phyloP scores from a whole-genome alignment of 176 grass and related monocot species.

The Calamus simplicifolius region DNA sequence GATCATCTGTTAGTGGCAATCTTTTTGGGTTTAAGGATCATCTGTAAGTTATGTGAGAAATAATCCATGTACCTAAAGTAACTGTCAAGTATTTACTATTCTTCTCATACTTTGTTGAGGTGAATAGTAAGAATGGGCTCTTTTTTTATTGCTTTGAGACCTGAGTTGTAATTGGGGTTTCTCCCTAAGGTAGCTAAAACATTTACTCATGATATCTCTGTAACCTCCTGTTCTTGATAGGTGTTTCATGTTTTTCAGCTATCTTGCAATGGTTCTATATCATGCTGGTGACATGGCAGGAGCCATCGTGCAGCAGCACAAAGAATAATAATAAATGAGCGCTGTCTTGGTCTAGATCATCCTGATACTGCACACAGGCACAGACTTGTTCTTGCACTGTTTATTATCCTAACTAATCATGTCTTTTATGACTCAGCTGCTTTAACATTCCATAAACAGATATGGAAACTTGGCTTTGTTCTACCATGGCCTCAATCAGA shows the following conservation, averaged over 20 bases:
- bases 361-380: constrained; percentile 98
- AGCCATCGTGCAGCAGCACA: constrained; percentile 95
- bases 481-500: constrained; percentile 91
- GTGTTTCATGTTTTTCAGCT: constrained; percentile 37
- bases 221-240: constrained; percentile 4
- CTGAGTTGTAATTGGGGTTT: no score
- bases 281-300: constrained; percentile 86
- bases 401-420: no score
- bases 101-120: no score
- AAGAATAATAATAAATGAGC: constrained; percentile 97
- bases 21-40: no score
- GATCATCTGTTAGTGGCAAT: no score
- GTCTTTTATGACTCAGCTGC: no score
- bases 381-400: background rate
- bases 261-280: constrained; percentile 88
- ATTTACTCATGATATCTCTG: background rate
- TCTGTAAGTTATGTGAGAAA: no score
- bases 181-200: no score
- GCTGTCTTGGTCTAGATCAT: constrained; percentile 92
- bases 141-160: no score
- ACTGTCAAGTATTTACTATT: no score
- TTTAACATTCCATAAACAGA: constrained; percentile 17
- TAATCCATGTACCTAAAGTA: no score
- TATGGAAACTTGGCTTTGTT: constrained; percentile 96
- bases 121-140: no score